phyloP scores from a whole-genome alignment of 1,284 basidiomycete genomes.

The Cystobasidiaceae sp. region DNA sequence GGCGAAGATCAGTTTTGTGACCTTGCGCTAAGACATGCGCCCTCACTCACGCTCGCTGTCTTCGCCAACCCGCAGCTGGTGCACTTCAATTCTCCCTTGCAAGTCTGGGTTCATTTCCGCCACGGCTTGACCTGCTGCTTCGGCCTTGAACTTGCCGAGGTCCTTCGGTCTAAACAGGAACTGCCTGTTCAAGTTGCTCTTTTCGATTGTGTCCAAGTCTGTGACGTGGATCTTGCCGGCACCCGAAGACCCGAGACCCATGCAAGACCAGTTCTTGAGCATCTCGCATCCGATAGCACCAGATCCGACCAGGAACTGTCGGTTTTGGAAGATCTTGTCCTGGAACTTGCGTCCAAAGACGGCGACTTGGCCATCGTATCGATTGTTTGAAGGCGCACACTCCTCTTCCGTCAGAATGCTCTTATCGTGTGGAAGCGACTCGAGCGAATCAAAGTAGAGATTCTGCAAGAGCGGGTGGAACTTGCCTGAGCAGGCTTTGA shows the following conservation, averaged over 20 bases:
- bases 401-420: constrained; percentile 75
- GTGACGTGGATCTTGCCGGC: constrained; percentile 87
- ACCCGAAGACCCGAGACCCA: constrained; percentile 81
- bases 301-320: constrained; percentile 95
- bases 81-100: constrained; percentile 76
- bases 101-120: constrained; percentile 95
- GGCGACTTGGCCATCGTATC: constrained; percentile 93
- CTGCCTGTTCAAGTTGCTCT: constrained; percentile 96
- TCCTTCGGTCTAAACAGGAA: constrained; percentile 98
- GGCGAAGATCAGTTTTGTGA: not conserved
- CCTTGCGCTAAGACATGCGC: not conserved
- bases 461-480: constrained; percentile 96
- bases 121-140: constrained; percentile 88
- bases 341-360: constrained; percentile 94
- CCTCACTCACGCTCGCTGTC: constrained; percentile 75
- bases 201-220: constrained; percentile 98
- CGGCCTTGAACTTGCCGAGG: constrained; percentile 94
- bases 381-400: constrained; percentile 70
- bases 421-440: constrained; percentile 65
- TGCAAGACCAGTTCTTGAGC: constrained; percentile 99
- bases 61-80: constrained; percentile 90
- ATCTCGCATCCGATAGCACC: constrained; percentile 99
- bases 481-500: constrained; percentile 96
- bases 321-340: constrained; percentile 79
- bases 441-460: constrained; percentile 96